Evolutionary conservation across 768 basidiomycete species (phyloP), one percentile per base, ranked within the genome.

Genomic region (Ramaria rubella): DNA sequence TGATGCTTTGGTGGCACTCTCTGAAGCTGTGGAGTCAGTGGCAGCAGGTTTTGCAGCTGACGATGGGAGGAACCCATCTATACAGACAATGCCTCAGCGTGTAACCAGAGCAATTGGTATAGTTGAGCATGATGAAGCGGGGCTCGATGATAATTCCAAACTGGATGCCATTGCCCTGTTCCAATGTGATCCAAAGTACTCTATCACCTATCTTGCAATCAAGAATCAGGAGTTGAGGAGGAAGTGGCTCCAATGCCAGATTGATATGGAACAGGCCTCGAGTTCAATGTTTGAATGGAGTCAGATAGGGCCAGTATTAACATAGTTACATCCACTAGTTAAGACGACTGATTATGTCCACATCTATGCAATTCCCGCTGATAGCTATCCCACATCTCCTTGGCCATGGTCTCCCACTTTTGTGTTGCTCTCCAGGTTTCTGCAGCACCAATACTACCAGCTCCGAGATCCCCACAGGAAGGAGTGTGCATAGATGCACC

Each of bases 331-430:
- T 48, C 21, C 24, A 9, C 24, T 23, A 19, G 45, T 12, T 48
- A 48, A 11, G 21, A 19, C 12, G 45, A 48, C 45, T n/a, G 11
- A 11, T n/a, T 38, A 38, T n/a, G 11, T n/a, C 36, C 36, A 11
- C 36, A n/a, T n/a, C 36, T 38, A 11, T 11, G 11, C 36, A 38
- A n/a, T n/a, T 40, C 59, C 70, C 15, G 34, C 52, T 24, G 68
- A 59, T 69, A 70, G 40, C 55, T 55, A 7, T 60, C 55, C 70
- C 70, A 72, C 68, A 70, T 70, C 17, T n/a, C 61, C 44, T 61
- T 12, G 44, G 69, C 69, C 57, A 70, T 70, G 2, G 31, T 40
- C 61, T 71, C 70, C 19, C 61, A 55, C 14, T 46, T 48, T 3
- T 9, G 51, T 24, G 59, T 59, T 58, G 63, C 65, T 21, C 33